These are phyloP conservation scores for Trichoderma citrinoviride DNA, from an alignment of 2,329 filamentous ascomycete species.

Conservation along the genomic window DNA sequence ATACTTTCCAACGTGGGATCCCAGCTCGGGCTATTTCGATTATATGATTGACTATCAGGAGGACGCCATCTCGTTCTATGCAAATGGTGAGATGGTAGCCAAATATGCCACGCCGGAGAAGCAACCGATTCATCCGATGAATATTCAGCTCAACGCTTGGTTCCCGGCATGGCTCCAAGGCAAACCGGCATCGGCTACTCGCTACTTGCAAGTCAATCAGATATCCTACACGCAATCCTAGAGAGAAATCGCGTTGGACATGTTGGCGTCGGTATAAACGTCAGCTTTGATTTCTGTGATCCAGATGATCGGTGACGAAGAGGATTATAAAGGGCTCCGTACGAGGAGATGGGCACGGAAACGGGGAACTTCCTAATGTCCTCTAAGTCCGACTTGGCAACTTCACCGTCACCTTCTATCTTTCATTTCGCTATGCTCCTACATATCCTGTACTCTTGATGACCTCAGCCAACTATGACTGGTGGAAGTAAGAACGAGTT, in stretches of 20 bases:
- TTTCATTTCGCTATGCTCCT: no score
- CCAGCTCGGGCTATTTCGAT: background rate
- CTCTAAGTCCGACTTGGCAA: no score
- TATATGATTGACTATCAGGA: conserved; percentile 14
- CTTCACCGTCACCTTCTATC: no score
- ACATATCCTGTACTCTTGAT: no score
- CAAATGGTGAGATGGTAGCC: background rate
- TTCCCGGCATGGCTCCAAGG: background rate
- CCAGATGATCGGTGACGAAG: no score
- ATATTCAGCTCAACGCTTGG: conserved; percentile 4
- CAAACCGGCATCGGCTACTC: background rate
- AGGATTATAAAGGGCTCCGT: no score
- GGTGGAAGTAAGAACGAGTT: background rate
- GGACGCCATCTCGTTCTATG: background rate
- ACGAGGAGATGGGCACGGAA: no score
- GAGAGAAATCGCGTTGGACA: no score
- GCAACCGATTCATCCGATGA: background rate
- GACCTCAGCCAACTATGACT: no score
- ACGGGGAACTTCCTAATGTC: no score
- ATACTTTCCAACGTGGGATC: background rate
- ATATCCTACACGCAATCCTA: background rate
- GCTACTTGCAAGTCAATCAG: conserved; percentile 1
- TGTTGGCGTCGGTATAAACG: no score
- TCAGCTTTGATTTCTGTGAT: no score
- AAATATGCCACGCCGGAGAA: background rate